A percentile compares a stretch with the other conserved stretches of the same genome.
phyloP scores from a whole-genome alignment of 108 stramenopile genomes.

The Craspedostauros australis region DNA sequence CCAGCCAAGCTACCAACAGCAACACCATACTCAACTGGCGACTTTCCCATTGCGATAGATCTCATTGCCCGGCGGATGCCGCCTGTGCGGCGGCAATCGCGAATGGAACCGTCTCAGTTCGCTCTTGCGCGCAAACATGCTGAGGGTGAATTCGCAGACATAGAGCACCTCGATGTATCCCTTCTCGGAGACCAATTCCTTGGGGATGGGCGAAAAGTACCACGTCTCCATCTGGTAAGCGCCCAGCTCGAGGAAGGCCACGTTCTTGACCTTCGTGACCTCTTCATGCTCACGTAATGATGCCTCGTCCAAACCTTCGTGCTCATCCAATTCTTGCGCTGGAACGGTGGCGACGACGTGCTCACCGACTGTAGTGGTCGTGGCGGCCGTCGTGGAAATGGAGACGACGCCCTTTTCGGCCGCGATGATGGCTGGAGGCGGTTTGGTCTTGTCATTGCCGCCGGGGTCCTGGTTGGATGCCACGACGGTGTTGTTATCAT shows the following conservation, averaged over 20 bases:
- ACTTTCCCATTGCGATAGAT: constrained; percentile 53
- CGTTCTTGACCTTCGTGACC: constrained; percentile 98
- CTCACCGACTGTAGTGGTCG: constrained; percentile 58
- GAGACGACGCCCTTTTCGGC: constrained; percentile 38
- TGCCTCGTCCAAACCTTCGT: constrained; percentile 96
- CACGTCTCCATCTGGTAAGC: constrained; percentile 92
- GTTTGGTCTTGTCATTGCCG: background rate
- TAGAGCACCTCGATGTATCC: constrained; percentile 90
- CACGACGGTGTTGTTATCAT: constrained; percentile 15
- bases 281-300: constrained; percentile 96
- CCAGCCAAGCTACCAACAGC: background rate
- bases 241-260: constrained; percentile 87
- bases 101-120: constrained; percentile 86
- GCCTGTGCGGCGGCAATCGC: constrained; percentile 41
- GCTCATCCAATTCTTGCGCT: constrained; percentile 92
- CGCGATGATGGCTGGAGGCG: constrained; percentile 6
- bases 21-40: constrained; percentile 18
- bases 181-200: constrained; percentile 78
- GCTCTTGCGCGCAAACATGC: constrained; percentile 86
- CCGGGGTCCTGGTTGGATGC: constrained; percentile 5
- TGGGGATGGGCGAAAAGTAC: constrained; percentile 98
- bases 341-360: constrained; percentile 73
- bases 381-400: constrained; percentile 38
- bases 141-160: constrained; percentile 94
- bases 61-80: constrained; percentile 90